Percentiles rank a stretch among this genome's conserved stretches.
Conservation (phyloP, 1,284 basidiomycete genomes). For the Trametes polyzona region DNA sequence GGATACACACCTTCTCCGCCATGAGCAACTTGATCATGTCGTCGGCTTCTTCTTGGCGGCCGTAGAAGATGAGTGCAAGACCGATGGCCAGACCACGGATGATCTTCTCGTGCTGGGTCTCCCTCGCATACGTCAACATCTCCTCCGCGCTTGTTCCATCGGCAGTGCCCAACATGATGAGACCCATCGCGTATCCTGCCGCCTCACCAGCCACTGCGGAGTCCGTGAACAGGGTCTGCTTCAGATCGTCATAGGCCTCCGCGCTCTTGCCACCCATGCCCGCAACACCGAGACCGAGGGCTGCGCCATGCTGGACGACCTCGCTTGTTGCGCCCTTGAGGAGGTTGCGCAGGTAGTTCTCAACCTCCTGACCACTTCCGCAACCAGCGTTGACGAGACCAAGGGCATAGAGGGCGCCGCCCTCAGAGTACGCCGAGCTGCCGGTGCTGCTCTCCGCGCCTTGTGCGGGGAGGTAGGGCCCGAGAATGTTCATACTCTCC, state of each 20-base stretch:
- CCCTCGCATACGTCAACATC: conserved; percentile 92
- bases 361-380: conserved; percentile 71
- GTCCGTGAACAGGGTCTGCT: conserved; percentile 87
- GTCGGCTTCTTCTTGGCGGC: conserved; percentile 88
- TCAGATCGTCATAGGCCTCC: conserved; percentile 90
- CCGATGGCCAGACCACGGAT: conserved; percentile 93
- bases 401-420: conserved; percentile 92
- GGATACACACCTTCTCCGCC: conserved; percentile 74
- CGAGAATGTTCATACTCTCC: conserved; percentile 89
- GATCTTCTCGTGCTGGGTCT: conserved; percentile 98
- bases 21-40: conserved; percentile 75
- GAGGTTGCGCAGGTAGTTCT: conserved; percentile 77
- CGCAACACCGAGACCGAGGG: conserved; percentile 90
- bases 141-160: conserved; percentile 81
- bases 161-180: conserved; percentile 93
- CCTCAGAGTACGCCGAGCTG: conserved; percentile 87
- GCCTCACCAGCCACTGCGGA: conserved; percentile 94
- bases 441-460: conserved; percentile 74
- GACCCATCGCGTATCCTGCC: conserved; percentile 93
- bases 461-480: conserved; percentile 86
- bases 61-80: conserved; percentile 89
- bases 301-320: conserved; percentile 94
- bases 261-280: conserved; percentile 89
- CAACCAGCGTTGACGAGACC: conserved; percentile 92
- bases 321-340: conserved; percentile 76